Conservation (phyloP, 2,329 filamentous ascomycete species). For the Talaromyces sp. region DNA sequence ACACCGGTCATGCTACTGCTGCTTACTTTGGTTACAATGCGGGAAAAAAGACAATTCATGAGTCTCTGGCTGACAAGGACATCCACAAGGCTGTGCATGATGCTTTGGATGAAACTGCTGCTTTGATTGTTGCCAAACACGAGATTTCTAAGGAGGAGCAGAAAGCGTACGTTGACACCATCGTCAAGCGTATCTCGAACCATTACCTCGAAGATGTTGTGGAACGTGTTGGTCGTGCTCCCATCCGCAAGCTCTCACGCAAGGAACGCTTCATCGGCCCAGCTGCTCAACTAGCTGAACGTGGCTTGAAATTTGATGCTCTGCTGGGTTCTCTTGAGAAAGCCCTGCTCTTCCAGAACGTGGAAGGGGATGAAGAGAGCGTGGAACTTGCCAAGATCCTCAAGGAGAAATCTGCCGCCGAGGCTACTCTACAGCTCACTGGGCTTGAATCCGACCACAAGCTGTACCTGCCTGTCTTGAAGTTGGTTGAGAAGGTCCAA, state of each 20-base stretch:
- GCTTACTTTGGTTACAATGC: conserved; percentile 91
- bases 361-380: conserved; percentile 87
- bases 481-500: conserved; percentile 81
- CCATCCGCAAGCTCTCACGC: conserved; percentile 85
- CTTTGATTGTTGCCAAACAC: conserved; percentile 83
- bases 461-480: conserved; percentile 69
- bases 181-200: conserved; percentile 89
- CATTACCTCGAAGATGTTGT: conserved; percentile 88
- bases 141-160: conserved; percentile 71
- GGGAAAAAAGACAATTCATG: conserved; percentile 82
- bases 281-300: conserved; percentile 81
- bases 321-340: conserved; percentile 83
- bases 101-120: conserved; percentile 79
- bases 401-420: conserved; percentile 65
- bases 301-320: conserved; percentile 65
- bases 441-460: conserved; percentile 73
- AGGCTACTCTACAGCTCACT: conserved; percentile 75
- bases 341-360: conserved; percentile 92
- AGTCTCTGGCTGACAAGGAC: conserved; percentile 74
- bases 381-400: conserved; percentile 81
- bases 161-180: conserved; percentile 82
- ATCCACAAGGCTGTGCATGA: conserved; percentile 76
- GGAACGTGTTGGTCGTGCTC: conserved; percentile 91
- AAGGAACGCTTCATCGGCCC: conserved; percentile 96
- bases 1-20: conserved; percentile 93